Evolutionary conservation across 1,284 basidiomycete species (phyloP).

Genomic region (Melanopsichium pennsylvanicum): DNA sequence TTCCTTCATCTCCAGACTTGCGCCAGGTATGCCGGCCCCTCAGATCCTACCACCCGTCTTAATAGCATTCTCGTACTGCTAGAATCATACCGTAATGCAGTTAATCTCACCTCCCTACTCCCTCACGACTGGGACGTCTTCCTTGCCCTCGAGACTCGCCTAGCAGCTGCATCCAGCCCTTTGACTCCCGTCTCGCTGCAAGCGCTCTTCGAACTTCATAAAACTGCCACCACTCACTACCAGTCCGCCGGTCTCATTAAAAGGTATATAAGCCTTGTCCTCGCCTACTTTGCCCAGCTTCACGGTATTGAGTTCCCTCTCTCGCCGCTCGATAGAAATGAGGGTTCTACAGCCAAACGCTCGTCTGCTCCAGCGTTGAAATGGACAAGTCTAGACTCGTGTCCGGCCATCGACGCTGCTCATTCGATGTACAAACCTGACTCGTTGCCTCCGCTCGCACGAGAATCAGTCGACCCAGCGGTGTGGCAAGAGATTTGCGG

Average conservation of each 20-base stretch:
- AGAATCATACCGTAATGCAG: constrained; percentile 15
- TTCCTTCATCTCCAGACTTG: constrained; percentile 27
- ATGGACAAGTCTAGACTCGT: constrained; percentile 33
- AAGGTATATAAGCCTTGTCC: constrained; percentile 34
- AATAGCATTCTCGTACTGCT: constrained; percentile 17
- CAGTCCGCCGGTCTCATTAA: constrained; percentile 22
- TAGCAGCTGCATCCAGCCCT: constrained; percentile 15
- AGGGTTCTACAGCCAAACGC: too few relatives aligned
- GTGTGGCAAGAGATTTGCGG: constrained; percentile 13
- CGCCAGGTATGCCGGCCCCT: constrained; percentile 18
- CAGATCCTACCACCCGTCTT: constrained; percentile 13
- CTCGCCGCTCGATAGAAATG: too few relatives aligned
- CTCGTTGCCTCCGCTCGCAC: constrained; percentile 12
- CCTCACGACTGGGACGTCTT: constrained; percentile 27
- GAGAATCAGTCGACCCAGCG: not conserved
- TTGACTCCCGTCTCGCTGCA: constrained; percentile 26
- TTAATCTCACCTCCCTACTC: not conserved
- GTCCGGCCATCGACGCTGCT: constrained; percentile 17
- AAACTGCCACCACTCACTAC: constrained; percentile 15
- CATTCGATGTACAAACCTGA: constrained; percentile 9
- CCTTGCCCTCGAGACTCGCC: constrained; percentile 23
- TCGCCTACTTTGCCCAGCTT: not conserved
- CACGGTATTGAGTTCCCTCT: not conserved
- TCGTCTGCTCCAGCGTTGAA: constrained; percentile 16
- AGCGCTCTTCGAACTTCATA: constrained; percentile 35